Conservation (phyloP, 129 eudicot species). For the Artemisia annua region DNA sequence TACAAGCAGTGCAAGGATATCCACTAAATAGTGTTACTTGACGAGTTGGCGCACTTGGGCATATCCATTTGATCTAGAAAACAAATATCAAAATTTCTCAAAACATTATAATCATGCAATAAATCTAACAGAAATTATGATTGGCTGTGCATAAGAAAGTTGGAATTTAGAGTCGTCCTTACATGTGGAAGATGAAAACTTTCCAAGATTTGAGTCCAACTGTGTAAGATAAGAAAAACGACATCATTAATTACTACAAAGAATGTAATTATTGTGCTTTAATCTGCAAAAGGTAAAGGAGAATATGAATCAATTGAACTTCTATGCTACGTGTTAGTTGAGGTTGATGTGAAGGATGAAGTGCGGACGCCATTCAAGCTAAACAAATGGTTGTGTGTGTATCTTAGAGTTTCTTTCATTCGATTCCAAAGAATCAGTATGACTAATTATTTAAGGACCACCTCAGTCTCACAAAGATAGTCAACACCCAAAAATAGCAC, state of each 20-base stretch:
- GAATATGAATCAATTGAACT: too few species aligned
- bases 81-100: not conserved
- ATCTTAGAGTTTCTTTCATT: slow-evolving; percentile 11
- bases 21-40: slow-evolving; percentile 68
- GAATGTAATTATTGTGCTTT: too few species aligned
- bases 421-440: slow-evolving; percentile 1
- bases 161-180: slow-evolving; percentile 21
- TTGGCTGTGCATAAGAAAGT: slow-evolving; percentile 17
- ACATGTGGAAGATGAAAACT: slow-evolving; percentile 70
- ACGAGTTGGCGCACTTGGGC: slow-evolving; percentile 88
- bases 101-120: slow-evolving; percentile 10
- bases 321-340: slow-evolving; percentile 6
- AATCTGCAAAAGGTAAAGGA: too few species aligned
- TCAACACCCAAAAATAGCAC: slow-evolving; percentile 28
- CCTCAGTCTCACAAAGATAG: slow-evolving; percentile 25
- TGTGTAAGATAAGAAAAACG: slow-evolving; percentile 27
- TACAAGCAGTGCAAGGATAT: slow-evolving; percentile 74
- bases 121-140: not conserved
- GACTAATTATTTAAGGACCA: slow-evolving; percentile 9
- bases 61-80: slow-evolving; percentile 64
- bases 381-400: slow-evolving; percentile 20
- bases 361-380: slow-evolving; percentile 11
- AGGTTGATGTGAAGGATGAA: not conserved
- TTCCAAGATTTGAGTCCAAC: slow-evolving; percentile 84
- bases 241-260: slow-evolving; percentile 19